phyloP scores from a whole-genome alignment of 1,284 basidiomycete species.

The Heterobasidion occidentale region DNA sequence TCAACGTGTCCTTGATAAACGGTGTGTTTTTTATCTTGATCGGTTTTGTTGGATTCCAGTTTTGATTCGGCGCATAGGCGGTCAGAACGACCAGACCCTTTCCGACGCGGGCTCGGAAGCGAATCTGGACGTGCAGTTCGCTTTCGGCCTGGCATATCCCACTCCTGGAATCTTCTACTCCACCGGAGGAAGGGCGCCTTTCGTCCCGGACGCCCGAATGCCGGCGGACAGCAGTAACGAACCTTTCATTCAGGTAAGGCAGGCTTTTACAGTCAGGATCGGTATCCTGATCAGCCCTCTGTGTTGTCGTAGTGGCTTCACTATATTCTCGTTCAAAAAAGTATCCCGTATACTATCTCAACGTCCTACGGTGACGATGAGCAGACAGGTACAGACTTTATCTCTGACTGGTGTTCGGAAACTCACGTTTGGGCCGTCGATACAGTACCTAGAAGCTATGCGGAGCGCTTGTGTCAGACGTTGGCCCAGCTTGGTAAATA shows the following conservation, averaged over 20 bases:
- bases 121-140: conserved; percentile 64
- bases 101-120: conserved; percentile 57
- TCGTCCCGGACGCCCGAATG: conserved; percentile 35
- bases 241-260: conserved; percentile 35
- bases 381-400: conserved; percentile 43
- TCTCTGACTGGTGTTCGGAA: neutral
- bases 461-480: conserved; percentile 49
- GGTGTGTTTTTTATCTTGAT: conserved; percentile 8
- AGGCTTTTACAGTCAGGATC: conserved; percentile 23
- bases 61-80: conserved; percentile 34
- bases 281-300: neutral
- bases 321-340: conserved; percentile 26
- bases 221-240: conserved; percentile 47
- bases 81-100: conserved; percentile 52
- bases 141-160: conserved; percentile 47
- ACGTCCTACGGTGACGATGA: conserved; percentile 66
- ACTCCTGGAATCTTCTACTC: conserved; percentile 49
- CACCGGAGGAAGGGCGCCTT: conserved; percentile 54
- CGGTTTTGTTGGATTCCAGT: neutral
- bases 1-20: conserved; percentile 34
- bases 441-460: conserved; percentile 53
- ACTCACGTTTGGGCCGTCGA: neutral
- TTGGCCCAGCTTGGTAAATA: conserved; percentile 53
- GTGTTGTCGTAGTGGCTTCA: conserved; percentile 48
- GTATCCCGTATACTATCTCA: conserved; percentile 49